A percentile compares a stretch with the other conserved stretches of the same genome.
Conservation (phyloP, 345 rosid genomes). For the Lenwebbia sp. region DNA sequence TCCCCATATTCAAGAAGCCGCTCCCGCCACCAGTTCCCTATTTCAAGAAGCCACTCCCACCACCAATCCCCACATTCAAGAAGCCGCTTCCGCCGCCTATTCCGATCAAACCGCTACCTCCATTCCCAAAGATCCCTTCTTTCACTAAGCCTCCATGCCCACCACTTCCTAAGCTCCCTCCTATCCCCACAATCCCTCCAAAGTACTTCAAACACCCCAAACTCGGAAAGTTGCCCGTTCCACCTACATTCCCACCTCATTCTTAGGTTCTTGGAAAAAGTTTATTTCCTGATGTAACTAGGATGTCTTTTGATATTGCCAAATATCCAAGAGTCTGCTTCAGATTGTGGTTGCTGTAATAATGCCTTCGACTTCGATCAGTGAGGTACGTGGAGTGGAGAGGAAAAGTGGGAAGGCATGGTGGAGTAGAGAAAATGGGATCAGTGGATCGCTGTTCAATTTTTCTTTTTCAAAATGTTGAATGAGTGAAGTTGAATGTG, state of each 20-base stretch:
- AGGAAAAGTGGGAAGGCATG: neutral
- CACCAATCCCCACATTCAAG: neutral
- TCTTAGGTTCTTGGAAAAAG: neutral
- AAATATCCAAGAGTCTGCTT: neutral
- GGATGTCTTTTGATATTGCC: neutral
- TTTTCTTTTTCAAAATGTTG: neutral
- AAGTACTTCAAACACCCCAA: conserved; percentile 24
- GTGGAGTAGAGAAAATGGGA: neutral
- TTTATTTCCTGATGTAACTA: neutral
- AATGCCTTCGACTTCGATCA: neutral
- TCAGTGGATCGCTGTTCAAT: neutral
- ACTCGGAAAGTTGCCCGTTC: conserved; percentile 41
- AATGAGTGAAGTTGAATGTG: neutral
- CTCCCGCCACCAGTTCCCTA: neutral
- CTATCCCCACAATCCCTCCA: conserved; percentile 23
- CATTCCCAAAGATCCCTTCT: conserved; percentile 13
- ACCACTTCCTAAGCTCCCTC: conserved; percentile 15
- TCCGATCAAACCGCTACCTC: neutral
- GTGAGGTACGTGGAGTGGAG: neutral
- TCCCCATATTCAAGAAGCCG: too few relatives aligned
- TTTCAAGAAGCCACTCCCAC: neutral
- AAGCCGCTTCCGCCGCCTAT: neutral
- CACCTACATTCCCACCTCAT: neutral
- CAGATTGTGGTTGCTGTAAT: neutral
- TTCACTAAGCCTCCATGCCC: conserved; percentile 9